phyloP scores from a whole-genome alignment of 2,329 filamentous ascomycete species.

The Xylariaceae sp. region DNA sequence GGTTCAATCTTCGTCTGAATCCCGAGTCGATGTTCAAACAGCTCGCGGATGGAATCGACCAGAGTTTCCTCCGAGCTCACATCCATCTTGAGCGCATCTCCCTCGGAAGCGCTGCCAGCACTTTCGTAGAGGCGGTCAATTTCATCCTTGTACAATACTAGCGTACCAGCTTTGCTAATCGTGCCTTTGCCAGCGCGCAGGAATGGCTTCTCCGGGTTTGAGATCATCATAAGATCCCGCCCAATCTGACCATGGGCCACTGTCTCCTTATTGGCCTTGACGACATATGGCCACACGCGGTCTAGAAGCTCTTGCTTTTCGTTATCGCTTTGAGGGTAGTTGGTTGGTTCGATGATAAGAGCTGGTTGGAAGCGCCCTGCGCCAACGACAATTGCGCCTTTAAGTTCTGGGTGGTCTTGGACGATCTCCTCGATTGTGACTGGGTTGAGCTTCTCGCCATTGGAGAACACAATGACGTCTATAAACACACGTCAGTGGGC shows the following conservation, averaged over 20 bases:
- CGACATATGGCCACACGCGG: slow-evolving; percentile 40
- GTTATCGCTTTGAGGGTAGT: slow-evolving; percentile 25
- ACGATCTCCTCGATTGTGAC: slow-evolving; percentile 41
- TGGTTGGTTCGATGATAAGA: slow-evolving; percentile 43
- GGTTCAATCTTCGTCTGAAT: slow-evolving; percentile 24
- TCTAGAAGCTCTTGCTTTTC: slow-evolving; percentile 35
- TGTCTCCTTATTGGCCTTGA: slow-evolving; percentile 39
- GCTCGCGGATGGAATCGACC: slow-evolving; percentile 25
- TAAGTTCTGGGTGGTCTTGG: slow-evolving; percentile 35
- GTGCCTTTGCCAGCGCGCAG: slow-evolving; percentile 43
- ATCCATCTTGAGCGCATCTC: slow-evolving; percentile 27
- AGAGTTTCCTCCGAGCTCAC: slow-evolving; percentile 28
- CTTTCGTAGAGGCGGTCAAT: slow-evolving; percentile 40
- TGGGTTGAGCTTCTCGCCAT: slow-evolving; percentile 50
- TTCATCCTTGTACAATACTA: slow-evolving; percentile 40
- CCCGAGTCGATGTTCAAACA: slow-evolving; percentile 29
- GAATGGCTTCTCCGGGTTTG: slow-evolving; percentile 40
- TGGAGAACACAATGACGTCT: slow-evolving; percentile 46
- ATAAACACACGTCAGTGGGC: not conserved
- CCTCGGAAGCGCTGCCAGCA: slow-evolving; percentile 11
- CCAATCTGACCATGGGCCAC: slow-evolving; percentile 45
- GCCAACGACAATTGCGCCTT: slow-evolving; percentile 44
- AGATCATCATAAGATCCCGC: slow-evolving; percentile 36
- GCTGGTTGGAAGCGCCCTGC: slow-evolving; percentile 42
- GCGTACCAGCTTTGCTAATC: slow-evolving; percentile 37